Evolutionary conservation across 179 eudicot genomes (phyloP).

Genomic region (Beta corolliflora): DNA sequence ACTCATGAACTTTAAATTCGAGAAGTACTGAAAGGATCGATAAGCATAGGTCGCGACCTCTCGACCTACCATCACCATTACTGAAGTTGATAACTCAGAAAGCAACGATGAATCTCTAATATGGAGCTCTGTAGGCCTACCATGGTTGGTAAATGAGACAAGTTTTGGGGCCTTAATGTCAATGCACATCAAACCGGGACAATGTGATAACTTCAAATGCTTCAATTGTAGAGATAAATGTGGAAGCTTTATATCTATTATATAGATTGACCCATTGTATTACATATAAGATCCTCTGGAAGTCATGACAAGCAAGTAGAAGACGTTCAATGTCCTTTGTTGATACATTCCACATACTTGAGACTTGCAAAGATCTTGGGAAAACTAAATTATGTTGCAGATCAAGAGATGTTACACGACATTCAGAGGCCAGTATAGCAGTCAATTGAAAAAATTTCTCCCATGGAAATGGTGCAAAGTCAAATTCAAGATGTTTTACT

Average conservation of each 20-base stretch:
- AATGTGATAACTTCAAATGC: background rate
- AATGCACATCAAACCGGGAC: background rate
- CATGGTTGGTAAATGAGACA: background rate
- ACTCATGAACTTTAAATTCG: background rate
- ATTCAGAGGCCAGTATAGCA: conserved; percentile 5
- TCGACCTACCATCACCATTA: background rate
- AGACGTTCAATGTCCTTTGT: background rate
- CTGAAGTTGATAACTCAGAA: conserved; percentile 8
- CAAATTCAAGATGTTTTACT: background rate
- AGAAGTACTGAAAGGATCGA: conserved; percentile 2
- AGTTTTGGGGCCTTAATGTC: conserved; percentile 21
- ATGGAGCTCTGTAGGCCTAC: background rate
- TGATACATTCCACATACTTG: background rate
- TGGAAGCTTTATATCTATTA: background rate
- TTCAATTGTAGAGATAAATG: background rate
- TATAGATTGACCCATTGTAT: background rate
- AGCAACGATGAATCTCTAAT: conserved; percentile 7
- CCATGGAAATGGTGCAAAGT: background rate
- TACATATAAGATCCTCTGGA: conserved; percentile 11
- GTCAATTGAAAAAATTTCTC: background rate
- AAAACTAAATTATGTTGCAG: background rate
- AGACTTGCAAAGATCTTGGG: conserved; percentile 4
- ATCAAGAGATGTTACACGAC: background rate
- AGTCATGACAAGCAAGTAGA: background rate
- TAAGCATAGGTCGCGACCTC: background rate